Base-by-base conservation (phyloP, 371 early-diverging fungal species). In the Choanephora cucurbitarum region DNA sequence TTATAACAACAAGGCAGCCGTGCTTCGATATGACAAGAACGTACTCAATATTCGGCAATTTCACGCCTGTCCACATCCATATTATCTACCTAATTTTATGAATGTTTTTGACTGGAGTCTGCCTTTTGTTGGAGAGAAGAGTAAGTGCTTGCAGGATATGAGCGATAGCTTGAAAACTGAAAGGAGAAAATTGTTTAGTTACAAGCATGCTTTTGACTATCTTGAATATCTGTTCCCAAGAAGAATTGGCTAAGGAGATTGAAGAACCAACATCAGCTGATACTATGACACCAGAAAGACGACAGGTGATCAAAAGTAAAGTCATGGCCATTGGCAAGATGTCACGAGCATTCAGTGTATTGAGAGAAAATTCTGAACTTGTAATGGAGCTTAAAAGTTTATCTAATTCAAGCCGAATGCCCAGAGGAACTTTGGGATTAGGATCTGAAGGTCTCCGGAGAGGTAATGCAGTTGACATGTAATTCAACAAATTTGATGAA, bases 61-160 rank as follows among this genome's bases (percentile, higher is more conserved):
- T 70, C 82, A 73, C 64, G 77, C 81, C 39, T 83, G 86, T 19
- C 92, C 96, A n/a, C 98, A 99, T 70, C 98, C 99, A 22, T 99
- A 95, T 73, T 94, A 94, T 91, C 67, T 98, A 37, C 97, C 96
- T 9, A 96, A 96, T 66, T 97, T 96, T 64, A 93, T 96, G 92
- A 95, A 99, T 70, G 97, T 94, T 4, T 96, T 99, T 58, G 92
- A 93, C n/a, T 98, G 99, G 98, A 93, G 93, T 33, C 72, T 98
- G 58, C 98, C 99, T 0, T 99, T 99, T 80, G 94, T 99, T 22
- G 94, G 96, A 31, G 98, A 98, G 79, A 98, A 99, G 71, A 92
- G 93, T 92, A 81, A 33, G 79, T 59, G n/a, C n/a, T n/a, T n/a
- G n/a, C n/a, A n/a, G n/a, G n/a, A n/a, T n/a, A n/a, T n/a, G n/a